These are phyloP conservation scores for Thraustotheca clavata DNA, from an alignment of 352 stramenopile genomes.

Conservation along the genomic window DNA sequence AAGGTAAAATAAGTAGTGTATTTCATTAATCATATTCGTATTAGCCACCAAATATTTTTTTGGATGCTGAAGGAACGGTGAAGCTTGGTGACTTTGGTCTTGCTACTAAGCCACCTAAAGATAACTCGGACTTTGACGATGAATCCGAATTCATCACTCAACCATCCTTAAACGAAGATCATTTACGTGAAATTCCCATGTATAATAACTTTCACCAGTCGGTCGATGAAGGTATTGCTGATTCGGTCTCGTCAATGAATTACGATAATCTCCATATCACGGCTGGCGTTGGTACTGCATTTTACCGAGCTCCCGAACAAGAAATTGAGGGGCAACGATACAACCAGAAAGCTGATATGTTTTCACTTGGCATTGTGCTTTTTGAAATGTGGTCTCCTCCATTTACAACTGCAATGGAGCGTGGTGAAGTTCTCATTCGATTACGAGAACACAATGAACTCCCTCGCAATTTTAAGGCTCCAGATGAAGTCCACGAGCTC, in stretches of 20 bases:
- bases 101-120: slow-evolving; percentile 70
- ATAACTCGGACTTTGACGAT: slow-evolving; percentile 32
- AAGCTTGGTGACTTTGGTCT: slow-evolving; percentile 94
- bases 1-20: slow-evolving; percentile 26
- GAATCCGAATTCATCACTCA: slow-evolving; percentile 17
- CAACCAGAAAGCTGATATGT: slow-evolving; percentile 93
- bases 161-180: slow-evolving; percentile 12
- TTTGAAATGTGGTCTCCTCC: slow-evolving; percentile 94
- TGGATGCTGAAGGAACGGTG: slow-evolving; percentile 88
- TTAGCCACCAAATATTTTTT: slow-evolving; percentile 89
- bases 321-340: slow-evolving; percentile 78
- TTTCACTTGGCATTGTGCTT: slow-evolving; percentile 91
- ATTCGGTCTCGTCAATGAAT: slow-evolving; percentile 17
- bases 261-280: slow-evolving; percentile 74
- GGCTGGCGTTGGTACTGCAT: slow-evolving; percentile 90
- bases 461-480: slow-evolving; percentile 34
- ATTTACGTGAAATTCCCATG: slow-evolving; percentile 24
- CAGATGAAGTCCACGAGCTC: slow-evolving; percentile 84
- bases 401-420: slow-evolving; percentile 88
- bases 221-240: not conserved
- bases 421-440: slow-evolving; percentile 60
- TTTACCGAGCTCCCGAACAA: slow-evolving; percentile 94
- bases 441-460: slow-evolving; percentile 70
- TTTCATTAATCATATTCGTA: not conserved
- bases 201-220: not conserved